phyloP scores from a whole-genome alignment of 768 basidiomycete genomes.

The Podaxis sp. region DNA sequence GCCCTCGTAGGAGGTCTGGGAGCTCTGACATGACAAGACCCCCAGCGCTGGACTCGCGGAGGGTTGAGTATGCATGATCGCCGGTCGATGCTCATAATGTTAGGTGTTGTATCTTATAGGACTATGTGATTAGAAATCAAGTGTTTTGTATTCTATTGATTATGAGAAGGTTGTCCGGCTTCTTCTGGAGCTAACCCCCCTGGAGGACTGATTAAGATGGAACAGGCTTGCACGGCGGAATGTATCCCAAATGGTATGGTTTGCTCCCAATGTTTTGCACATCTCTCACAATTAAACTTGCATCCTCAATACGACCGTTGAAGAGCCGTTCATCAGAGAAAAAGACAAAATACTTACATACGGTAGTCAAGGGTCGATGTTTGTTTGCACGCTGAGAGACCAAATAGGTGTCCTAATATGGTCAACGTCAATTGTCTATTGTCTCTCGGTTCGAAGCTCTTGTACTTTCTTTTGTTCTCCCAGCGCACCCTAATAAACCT shows the following conservation, averaged over 20 bases:
- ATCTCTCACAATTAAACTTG: too few relatives aligned
- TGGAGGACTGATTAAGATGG: not conserved
- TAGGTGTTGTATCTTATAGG: slow-evolving; percentile 5
- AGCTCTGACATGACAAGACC: slow-evolving; percentile 4
- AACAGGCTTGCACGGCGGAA: too few relatives aligned
- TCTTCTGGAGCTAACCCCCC: not conserved
- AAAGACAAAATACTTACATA: not conserved
- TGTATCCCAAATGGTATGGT: too few relatives aligned
- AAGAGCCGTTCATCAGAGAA: not conserved
- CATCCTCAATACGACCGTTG: too few relatives aligned
- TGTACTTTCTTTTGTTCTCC: slow-evolving; percentile 12
- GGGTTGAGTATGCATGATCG: not conserved
- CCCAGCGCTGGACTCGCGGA: not conserved
- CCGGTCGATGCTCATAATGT: not conserved
- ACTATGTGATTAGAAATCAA: slow-evolving; percentile 1
- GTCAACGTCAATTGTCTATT: not conserved
- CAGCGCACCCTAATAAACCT: not conserved
- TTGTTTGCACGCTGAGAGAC: not conserved
- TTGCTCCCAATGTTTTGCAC: too few relatives aligned
- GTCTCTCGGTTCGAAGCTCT: not conserved
- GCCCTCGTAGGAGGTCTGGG: slow-evolving; percentile 9
- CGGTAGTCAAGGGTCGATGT: not conserved
- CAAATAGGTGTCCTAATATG: not conserved
- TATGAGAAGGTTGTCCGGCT: not conserved
- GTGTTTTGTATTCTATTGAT: not conserved